Base-by-base conservation (phyloP, 129 eudicot species). In the Rutidosis leptorrhynchoides region DNA sequence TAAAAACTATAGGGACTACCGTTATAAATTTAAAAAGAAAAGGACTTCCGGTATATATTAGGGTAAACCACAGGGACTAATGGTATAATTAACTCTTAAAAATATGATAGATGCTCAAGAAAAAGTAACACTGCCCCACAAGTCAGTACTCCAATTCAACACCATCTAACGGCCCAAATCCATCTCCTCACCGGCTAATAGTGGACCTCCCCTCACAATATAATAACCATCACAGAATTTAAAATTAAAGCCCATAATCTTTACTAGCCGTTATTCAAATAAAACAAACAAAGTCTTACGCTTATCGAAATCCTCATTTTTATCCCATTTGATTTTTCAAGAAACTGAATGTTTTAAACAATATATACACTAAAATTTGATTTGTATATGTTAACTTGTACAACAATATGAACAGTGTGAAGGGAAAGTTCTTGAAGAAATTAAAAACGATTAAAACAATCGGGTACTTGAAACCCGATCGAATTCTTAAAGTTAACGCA, bases 381-480 rank as follows among this genome's bases (percentile, higher is more conserved):
- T 46, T 62, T 65, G 65, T 64, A 57, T 67, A n/a, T 5, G 25
- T 54, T 7, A 29, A 14, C 4, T 20, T 29, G 42, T 29, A 33
- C 19, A 60, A 55, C 53, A 65, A 26, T 0, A 85, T 85, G 96
- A 89, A 83, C 79, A 83, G 82, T 58, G 73, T 88, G 70, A 92
- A 88, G 71, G 98, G 89, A 59, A 92, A 83, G 76, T 72, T 92
- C 6, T 59, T 92, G 79, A 92, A 85, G 80, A 92, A 92, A 61
- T 40, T 92, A 70, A 88, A 92, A 84, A 74, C 98, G 14, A 70
- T 88, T 20, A 83, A 82, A 71, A 62, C 88, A 67, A 88, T 87
- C 52, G 90, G 90, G 71, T 85, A 83, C 60, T 24, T 85, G 49
- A 91, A 91, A 35, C 90, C 95, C 6, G 96, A 92, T 17, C 78